phyloP scores from a whole-genome alignment of 805 yeast species.

The Ogataea trehaloabstinens region DNA sequence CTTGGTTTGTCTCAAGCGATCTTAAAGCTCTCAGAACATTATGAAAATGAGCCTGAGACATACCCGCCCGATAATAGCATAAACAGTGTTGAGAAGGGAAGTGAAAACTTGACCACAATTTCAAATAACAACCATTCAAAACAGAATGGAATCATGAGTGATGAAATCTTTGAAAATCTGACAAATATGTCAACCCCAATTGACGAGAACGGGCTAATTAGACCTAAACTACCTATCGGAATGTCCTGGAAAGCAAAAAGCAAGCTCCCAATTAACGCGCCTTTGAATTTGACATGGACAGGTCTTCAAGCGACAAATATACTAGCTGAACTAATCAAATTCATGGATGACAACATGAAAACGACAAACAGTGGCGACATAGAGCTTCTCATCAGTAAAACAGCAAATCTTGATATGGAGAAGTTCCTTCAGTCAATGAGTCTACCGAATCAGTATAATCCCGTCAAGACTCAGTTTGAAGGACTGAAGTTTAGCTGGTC shows the following conservation, averaged over 20 bases:
- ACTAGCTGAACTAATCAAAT: slow-evolving; percentile 36
- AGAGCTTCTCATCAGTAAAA: slow-evolving; percentile 36
- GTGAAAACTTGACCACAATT: no score
- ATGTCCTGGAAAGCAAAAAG: slow-evolving; percentile 58
- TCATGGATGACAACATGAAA: slow-evolving; percentile 32
- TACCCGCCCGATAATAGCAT: not conserved
- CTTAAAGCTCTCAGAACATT: slow-evolving; percentile 26
- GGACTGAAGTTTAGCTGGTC: slow-evolving; percentile 63
- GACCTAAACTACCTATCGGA: slow-evolving; percentile 56
- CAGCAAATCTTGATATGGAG: slow-evolving; percentile 36
- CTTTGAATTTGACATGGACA: slow-evolving; percentile 53
- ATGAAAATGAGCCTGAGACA: slow-evolving; percentile 13
- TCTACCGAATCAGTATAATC: slow-evolving; percentile 39
- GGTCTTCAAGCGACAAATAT: slow-evolving; percentile 49
- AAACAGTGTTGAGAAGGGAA: not conserved
- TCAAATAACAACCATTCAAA: not conserved
- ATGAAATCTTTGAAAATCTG: not conserved
- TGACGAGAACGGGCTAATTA: slow-evolving; percentile 33
- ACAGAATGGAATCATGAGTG: no score
- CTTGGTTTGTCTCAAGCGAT: slow-evolving; percentile 37
- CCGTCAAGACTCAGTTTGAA: slow-evolving; percentile 39
- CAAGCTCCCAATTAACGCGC: slow-evolving; percentile 49
- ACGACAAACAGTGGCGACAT: slow-evolving; percentile 28
- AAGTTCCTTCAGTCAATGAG: slow-evolving; percentile 10
- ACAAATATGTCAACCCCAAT: not conserved